Percentiles rank a stretch among this genome's conserved stretches.
These are phyloP conservation scores for Tricladium varicosporioides DNA, from an alignment of 2,329 filamentous ascomycete genomes.

Conservation along the genomic window DNA sequence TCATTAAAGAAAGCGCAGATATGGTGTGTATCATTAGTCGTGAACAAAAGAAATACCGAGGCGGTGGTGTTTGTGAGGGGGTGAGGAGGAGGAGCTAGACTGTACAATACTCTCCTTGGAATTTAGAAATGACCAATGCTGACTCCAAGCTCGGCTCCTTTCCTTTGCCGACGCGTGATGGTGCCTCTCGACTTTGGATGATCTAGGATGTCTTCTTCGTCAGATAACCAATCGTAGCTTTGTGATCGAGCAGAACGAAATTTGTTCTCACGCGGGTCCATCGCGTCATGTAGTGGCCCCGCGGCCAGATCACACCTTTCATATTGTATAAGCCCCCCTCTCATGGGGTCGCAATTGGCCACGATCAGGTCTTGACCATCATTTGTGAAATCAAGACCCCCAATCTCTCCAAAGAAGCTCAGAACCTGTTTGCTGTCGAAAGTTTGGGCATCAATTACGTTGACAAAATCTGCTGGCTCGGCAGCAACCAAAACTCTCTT, in stretches of 20 bases:
- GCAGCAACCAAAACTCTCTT: constrained; percentile 66
- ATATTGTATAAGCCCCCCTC: constrained; percentile 54
- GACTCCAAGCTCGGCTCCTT: constrained; percentile 18
- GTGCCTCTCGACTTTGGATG: constrained; percentile 19
- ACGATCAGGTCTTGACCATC: constrained; percentile 67
- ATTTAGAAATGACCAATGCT: constrained; percentile 20
- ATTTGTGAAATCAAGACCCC: constrained; percentile 64
- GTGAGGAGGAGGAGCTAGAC: background rate
- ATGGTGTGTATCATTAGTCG: constrained; percentile 39
- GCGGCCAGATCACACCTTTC: constrained; percentile 32
- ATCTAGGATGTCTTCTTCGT: constrained; percentile 16
- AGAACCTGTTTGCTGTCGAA: constrained; percentile 66
- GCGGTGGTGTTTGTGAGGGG: background rate
- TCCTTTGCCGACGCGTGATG: constrained; percentile 16
- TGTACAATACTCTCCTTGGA: constrained; percentile 17
- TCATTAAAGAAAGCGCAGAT: constrained; percentile 37
- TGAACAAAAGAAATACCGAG: constrained; percentile 3
- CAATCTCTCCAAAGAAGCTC: constrained; percentile 74
- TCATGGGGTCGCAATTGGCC: constrained; percentile 61
- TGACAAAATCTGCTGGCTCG: constrained; percentile 73
- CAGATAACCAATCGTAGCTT: constrained; percentile 20
- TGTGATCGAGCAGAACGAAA: background rate
- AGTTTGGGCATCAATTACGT: constrained; percentile 65
- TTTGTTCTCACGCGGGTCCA: background rate
- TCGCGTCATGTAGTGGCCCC: constrained; percentile 21